Percentiles rank a stretch among this genome's conserved stretches.
These are phyloP conservation scores for Aspergillus fumigatiaffinis DNA, from an alignment of 2,329 filamentous ascomycete species.

Conservation along the genomic window DNA sequence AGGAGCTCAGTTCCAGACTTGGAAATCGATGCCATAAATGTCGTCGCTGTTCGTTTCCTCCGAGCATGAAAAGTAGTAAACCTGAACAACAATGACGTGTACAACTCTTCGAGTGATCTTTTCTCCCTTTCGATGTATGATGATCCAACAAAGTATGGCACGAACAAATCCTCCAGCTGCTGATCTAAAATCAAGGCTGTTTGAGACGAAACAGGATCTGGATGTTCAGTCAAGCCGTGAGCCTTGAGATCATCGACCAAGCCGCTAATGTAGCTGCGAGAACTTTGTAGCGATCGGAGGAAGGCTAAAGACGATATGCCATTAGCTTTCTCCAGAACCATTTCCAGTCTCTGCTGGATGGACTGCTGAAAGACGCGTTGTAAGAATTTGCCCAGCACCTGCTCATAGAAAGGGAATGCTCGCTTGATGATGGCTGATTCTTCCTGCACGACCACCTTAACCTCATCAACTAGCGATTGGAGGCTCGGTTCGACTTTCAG, in stretches of 20 bases:
- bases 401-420: conserved; percentile 94
- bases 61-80: conserved; percentile 84
- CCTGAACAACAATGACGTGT: conserved; percentile 90
- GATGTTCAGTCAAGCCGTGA: conserved; percentile 92
- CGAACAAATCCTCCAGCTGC: conserved; percentile 63
- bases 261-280: conserved; percentile 79
- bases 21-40: conserved; percentile 87
- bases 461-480: conserved; percentile 88
- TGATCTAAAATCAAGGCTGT: conserved; percentile 69
- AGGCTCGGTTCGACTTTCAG: conserved; percentile 88
- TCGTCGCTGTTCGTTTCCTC: conserved; percentile 81
- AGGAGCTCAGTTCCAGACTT: conserved; percentile 87
- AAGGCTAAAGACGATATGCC: conserved; percentile 90
- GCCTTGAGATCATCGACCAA: conserved; percentile 90
- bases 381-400: conserved; percentile 86
- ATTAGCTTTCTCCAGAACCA: conserved; percentile 92
- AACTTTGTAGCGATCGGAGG: conserved; percentile 83
- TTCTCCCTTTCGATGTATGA: conserved; percentile 65
- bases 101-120: conserved; percentile 69
- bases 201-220: conserved; percentile 82
- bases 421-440: conserved; percentile 96
- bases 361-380: conserved; percentile 97
- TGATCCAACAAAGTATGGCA: conserved; percentile 62
- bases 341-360: conserved; percentile 90
- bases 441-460: conserved; percentile 92